A percentile compares a stretch with the other conserved stretches of the same genome.
Conservation (phyloP, 2,329 filamentous ascomycete species). For the Colletotrichum simmondsii region DNA sequence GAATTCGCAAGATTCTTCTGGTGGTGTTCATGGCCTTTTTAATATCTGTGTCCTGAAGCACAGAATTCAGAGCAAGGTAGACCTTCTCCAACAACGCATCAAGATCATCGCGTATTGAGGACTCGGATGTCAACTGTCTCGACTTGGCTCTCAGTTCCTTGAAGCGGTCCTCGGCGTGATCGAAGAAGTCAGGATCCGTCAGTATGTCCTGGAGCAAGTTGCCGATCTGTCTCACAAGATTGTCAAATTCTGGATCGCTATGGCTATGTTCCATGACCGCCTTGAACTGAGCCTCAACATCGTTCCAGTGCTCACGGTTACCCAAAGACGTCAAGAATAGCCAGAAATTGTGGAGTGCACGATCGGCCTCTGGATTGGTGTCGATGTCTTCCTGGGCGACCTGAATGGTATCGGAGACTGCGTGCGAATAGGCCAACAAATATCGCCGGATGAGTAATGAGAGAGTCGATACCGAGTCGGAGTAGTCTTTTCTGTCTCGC, state of each 20-base stretch:
- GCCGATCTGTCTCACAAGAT: slow-evolving; percentile 78
- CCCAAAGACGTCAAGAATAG: slow-evolving; percentile 83
- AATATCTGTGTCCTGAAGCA: slow-evolving; percentile 78
- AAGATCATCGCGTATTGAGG: slow-evolving; percentile 77
- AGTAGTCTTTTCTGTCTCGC: slow-evolving; percentile 82
- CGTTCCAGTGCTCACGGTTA: slow-evolving; percentile 78
- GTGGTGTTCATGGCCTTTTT: slow-evolving; percentile 75
- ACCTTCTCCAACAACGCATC: slow-evolving; percentile 77
- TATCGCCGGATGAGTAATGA: slow-evolving; percentile 82
- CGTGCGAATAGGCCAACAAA: slow-evolving; percentile 79
- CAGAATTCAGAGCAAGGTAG: slow-evolving; percentile 74
- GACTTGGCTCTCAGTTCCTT: slow-evolving; percentile 62
- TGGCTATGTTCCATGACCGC: slow-evolving; percentile 78
- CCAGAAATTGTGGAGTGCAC: slow-evolving; percentile 85
- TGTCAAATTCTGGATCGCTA: slow-evolving; percentile 85
- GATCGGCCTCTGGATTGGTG: slow-evolving; percentile 79
- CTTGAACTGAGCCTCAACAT: slow-evolving; percentile 75
- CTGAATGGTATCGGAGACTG: slow-evolving; percentile 73
- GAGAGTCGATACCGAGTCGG: slow-evolving; percentile 84
- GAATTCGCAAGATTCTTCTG: slow-evolving; percentile 73
- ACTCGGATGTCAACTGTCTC: slow-evolving; percentile 74
- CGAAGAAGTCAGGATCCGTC: slow-evolving; percentile 87
- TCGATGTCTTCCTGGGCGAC: slow-evolving; percentile 77
- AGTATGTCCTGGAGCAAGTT: slow-evolving; percentile 83
- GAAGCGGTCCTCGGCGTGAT: slow-evolving; percentile 71